Evolutionary conservation across 495 filamentous ascomycete genomes (phyloP).

Genomic region (Annulohypoxylon nitens): DNA sequence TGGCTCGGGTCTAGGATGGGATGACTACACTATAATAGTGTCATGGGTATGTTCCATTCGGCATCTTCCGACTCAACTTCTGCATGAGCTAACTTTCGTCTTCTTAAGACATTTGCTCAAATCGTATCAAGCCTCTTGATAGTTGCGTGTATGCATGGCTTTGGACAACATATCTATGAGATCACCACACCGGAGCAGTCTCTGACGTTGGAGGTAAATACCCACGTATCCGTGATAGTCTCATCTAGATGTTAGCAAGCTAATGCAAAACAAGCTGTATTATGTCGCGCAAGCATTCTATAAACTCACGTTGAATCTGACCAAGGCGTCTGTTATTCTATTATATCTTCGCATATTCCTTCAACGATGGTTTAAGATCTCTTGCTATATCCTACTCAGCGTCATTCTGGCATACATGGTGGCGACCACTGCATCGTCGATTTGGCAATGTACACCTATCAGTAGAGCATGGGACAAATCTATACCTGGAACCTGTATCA

Average conservation of each 20-base stretch:
- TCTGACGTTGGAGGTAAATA: constrained; percentile 51
- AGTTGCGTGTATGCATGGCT: constrained; percentile 52
- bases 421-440: constrained; percentile 48
- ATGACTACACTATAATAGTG: constrained; percentile 53
- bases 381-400: constrained; percentile 43
- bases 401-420: constrained; percentile 47
- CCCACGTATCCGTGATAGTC: neutral
- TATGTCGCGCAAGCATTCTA: constrained; percentile 52
- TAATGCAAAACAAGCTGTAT: constrained; percentile 41
- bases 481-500: constrained; percentile 65
- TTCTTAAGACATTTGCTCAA: constrained; percentile 46
- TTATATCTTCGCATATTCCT: constrained; percentile 56
- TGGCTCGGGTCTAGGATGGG: constrained; percentile 52
- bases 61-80: neutral
- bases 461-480: constrained; percentile 64
- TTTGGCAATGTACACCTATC: constrained; percentile 69
- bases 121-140: constrained; percentile 52
- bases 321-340: constrained; percentile 53
- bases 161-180: constrained; percentile 53
- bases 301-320: constrained; percentile 51
- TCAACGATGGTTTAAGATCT: constrained; percentile 48
- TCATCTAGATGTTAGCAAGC: neutral
- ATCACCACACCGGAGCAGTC: constrained; percentile 45
- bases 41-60: constrained; percentile 47
- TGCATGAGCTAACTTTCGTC: constrained; percentile 19